Conservation (phyloP, 108 stramenopile genomes). For the Cylindrotheca fusiformis region DNA sequence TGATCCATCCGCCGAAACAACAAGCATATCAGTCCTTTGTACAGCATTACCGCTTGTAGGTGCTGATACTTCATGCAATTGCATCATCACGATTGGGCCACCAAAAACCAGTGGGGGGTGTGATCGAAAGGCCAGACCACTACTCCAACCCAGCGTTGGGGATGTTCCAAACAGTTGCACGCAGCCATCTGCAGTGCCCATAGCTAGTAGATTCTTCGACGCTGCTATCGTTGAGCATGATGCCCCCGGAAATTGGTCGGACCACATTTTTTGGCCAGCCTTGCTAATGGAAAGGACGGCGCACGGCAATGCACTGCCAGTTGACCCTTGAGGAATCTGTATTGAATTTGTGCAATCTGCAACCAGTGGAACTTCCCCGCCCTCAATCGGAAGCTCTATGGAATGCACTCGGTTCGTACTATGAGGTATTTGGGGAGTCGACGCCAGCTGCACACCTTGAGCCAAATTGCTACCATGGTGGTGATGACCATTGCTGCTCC, state of each 20-base stretch:
- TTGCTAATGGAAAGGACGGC: constrained; percentile 60
- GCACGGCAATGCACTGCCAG: constrained; percentile 44
- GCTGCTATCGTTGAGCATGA: constrained; percentile 65
- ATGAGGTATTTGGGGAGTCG: constrained; percentile 53
- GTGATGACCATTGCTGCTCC: constrained; percentile 1
- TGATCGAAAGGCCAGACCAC: constrained; percentile 63
- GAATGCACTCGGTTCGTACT: constrained; percentile 59
- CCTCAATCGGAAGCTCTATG: constrained; percentile 44
- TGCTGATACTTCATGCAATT: constrained; percentile 20
- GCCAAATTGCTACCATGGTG: not conserved
- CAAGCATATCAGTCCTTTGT: constrained; percentile 44
- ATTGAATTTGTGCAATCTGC: constrained; percentile 72
- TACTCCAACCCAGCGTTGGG: constrained; percentile 69
- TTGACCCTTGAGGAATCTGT: constrained; percentile 33
- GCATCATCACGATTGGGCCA: constrained; percentile 50
- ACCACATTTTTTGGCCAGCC: constrained; percentile 53
- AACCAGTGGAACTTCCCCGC: constrained; percentile 23
- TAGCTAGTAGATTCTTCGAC: constrained; percentile 43
- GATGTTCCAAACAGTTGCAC: constrained; percentile 78
- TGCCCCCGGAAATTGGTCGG: constrained; percentile 64
- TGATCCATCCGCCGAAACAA: constrained; percentile 66
- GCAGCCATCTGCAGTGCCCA: constrained; percentile 75
- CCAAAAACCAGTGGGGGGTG: constrained; percentile 76
- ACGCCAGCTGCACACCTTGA: not conserved
- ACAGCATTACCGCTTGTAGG: not conserved